Evolutionary conservation across 1,139 yeast species (phyloP).

Genomic region (Hanseniaspora sp.): DNA sequence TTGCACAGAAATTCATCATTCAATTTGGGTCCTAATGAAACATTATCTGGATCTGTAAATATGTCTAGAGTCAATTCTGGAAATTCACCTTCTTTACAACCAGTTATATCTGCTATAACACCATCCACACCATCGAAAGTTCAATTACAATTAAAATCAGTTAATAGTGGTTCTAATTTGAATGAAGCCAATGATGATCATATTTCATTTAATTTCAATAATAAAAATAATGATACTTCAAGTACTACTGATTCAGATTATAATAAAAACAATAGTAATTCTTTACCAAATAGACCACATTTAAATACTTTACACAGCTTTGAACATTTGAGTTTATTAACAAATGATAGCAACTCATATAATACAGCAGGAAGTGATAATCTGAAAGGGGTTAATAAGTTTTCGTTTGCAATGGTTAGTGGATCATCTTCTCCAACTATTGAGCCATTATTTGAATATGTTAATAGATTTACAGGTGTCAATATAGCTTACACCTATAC

Average conservation of each 20-base stretch:
- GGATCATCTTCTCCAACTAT: conserved; percentile 64
- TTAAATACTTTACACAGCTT: conserved; percentile 15
- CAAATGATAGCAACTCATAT: not conserved
- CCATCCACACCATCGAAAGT: conserved; percentile 15
- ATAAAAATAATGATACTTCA: not conserved
- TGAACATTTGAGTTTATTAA: conserved; percentile 13
- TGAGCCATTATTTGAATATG: conserved; percentile 58
- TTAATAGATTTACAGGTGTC: conserved; percentile 36
- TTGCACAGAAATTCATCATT: conserved; percentile 12
- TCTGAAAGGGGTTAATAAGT: conserved; percentile 19
- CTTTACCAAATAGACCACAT: conserved; percentile 13
- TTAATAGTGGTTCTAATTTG: not conserved
- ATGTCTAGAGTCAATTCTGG: conserved; percentile 5
- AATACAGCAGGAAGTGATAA: conserved; percentile 15
- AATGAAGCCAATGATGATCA: not conserved
- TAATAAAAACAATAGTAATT: not conserved
- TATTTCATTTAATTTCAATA: not conserved
- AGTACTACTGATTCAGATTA: not conserved
- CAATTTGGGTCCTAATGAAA: conserved; percentile 12
- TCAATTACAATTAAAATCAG: conserved; percentile 11
- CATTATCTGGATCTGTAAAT: not conserved
- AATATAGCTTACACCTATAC: conserved; percentile 41
- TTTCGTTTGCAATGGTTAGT: conserved; percentile 39
- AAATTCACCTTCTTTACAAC: conserved; percentile 10
- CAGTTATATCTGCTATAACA: conserved; percentile 10